phyloP scores from a whole-genome alignment of 352 stramenopile genomes.

The Globisporangium lucens region DNA sequence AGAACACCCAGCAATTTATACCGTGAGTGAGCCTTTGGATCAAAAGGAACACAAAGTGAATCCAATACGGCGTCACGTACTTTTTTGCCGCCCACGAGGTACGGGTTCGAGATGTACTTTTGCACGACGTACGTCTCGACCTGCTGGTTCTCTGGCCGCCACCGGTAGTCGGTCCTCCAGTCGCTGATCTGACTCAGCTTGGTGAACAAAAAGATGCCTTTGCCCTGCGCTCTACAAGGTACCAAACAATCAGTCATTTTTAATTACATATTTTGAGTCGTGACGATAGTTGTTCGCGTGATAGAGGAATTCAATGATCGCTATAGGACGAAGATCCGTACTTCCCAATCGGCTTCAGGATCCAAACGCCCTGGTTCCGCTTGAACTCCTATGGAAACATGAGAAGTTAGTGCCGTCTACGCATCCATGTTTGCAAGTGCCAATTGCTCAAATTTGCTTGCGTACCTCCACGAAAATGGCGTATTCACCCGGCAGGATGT shows the following conservation, averaged over 20 bases:
- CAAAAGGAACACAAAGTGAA: not conserved
- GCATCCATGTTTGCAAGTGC: not conserved
- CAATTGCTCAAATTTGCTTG: not conserved
- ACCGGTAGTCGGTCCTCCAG: constrained; percentile 89
- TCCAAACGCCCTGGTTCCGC: constrained; percentile 90
- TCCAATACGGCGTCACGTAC: constrained; percentile 13
- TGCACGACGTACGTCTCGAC: constrained; percentile 94
- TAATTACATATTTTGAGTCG: too few species aligned
- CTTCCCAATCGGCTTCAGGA: constrained; percentile 96
- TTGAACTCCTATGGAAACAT: constrained; percentile 83
- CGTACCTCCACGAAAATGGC: constrained; percentile 89
- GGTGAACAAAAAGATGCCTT: constrained; percentile 95
- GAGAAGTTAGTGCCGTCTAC: not conserved
- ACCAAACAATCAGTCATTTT: not conserved
- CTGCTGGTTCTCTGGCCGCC: constrained; percentile 71
- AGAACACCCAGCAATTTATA: not conserved
- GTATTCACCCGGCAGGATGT: constrained; percentile 93
- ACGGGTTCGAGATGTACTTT: constrained; percentile 92
- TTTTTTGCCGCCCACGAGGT: constrained; percentile 93
- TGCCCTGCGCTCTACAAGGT: constrained; percentile 63
- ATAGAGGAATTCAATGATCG: not conserved
- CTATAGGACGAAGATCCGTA: constrained; percentile 25
- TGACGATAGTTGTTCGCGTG: not conserved
- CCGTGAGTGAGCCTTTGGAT: not conserved
- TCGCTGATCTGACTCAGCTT: constrained; percentile 93